phyloP scores from a whole-genome alignment of 331 rosid species.

The Prunus yedoensis region DNA sequence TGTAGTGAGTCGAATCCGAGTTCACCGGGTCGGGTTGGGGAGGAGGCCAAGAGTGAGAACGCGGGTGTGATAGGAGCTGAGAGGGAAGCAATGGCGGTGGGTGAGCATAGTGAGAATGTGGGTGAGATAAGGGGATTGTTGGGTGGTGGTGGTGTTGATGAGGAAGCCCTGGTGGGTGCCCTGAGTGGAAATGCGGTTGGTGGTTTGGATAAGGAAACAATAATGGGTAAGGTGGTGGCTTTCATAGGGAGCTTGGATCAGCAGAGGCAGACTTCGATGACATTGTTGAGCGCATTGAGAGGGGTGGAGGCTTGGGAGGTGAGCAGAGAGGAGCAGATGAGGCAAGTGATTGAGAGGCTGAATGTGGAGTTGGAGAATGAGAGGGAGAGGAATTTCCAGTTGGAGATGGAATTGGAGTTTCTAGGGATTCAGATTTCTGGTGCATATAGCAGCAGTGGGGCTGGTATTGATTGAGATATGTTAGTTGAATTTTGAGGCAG shows the following conservation, averaged over 20 bases:
- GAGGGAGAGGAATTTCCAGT: conserved; percentile 35
- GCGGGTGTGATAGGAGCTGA: not conserved
- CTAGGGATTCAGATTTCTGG: conserved; percentile 37
- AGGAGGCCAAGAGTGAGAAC: not conserved
- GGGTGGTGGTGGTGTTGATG: not conserved
- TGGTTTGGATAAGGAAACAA: conserved; percentile 15
- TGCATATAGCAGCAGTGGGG: not conserved
- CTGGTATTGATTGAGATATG: not conserved
- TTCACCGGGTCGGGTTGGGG: not conserved
- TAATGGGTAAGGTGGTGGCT: conserved; percentile 36
- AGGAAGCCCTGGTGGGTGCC: no score
- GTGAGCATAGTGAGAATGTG: not conserved
- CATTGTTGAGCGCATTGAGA: conserved; percentile 29
- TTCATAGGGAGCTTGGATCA: conserved; percentile 53
- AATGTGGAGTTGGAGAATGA: conserved; percentile 46
- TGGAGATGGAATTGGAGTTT: conserved; percentile 51
- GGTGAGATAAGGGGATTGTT: not conserved
- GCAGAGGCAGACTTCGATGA: conserved; percentile 40
- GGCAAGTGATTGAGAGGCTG: conserved; percentile 35
- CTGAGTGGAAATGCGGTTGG: not conserved
- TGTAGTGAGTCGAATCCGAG: conserved; percentile 11
- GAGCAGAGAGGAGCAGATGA: conserved; percentile 38
- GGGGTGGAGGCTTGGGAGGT: conserved; percentile 28
- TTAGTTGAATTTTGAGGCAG: no score
- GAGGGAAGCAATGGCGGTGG: not conserved